Evolutionary conservation across 257 asterid species (phyloP), one percentile per base, ranked within the genome.

Genomic region (Solanum appendiculatum): DNA sequence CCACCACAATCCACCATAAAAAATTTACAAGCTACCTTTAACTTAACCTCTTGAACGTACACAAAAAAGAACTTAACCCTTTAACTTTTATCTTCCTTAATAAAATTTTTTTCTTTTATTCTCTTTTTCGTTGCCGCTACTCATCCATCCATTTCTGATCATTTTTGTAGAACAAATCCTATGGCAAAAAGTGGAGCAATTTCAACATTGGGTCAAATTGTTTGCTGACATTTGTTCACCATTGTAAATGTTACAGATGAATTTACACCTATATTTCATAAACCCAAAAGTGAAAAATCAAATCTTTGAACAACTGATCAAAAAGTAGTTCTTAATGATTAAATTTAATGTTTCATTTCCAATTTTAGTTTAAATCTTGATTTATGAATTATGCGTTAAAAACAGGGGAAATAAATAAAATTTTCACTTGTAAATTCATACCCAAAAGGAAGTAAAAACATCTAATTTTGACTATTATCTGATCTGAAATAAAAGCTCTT

Each of bases 131-230:
- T 58, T 9, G 4, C 14, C 9, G 68, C 68, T 58, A 58, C 68
- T 21, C 29, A 23, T 58, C 12, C 27, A 58, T 6, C 68, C 14
- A 58, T 9, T 7, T 58, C 2, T 1, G 1, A 9, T 58, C 6
- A 58, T 23, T 77, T 86, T 74, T 93, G 94, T 16, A 96, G 88
- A 3, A 91, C 88, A 86, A 95, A 95, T 0, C 98, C 98, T 5
- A 94, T 93, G 6, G 95, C 83, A 3, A 92, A 15, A 14, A 96
- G 93, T 86, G 95, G 93, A 0, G 98, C 86, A 86, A 93, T 91
- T 9, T 98, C 98, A 8, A 97, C 98, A 89, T 92, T 93, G 12
- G 98, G 98, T 98, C 99, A 96, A 3, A 96, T 93, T 6, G 95
- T 92, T 92, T 89, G 89, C 1, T 82, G 83, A 84, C n/a, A n/a